Base-by-base conservation (phyloP, 106 monocot species). In the Ottelia alismoides region DNA sequence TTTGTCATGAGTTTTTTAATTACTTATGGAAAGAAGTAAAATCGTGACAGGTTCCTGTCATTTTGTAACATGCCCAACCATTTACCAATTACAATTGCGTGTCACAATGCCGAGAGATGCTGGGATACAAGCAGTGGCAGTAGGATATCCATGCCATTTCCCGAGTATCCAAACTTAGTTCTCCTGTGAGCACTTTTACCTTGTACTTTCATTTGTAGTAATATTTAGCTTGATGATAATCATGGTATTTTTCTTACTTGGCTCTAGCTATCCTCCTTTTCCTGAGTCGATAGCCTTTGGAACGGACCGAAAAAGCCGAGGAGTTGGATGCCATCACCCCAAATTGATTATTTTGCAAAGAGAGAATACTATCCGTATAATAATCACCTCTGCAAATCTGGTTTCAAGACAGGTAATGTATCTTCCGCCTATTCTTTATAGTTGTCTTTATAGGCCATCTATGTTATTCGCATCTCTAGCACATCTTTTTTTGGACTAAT, bases 321-420 rank as follows among this genome's bases (percentile, higher is more conserved):
- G 90, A 48, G 78, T 91, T 50, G 90, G 84, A 59, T 91, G 90
- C 71, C 90, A 91, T 64, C 90, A 91, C 57, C 85, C 90, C 23
- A 91, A 91, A 52, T 61, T 91, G 18, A 48, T 91, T 53, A 57
- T 91, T 22, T 73, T 91, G 74, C 90, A 81, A 56, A 85, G 85
- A 53, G 64, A 81, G 51, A 78, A 78, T 35, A 64, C 51, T 53
- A 67, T 81, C 27, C 80, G 89, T 60, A 71, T 89, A 47, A 46
- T 89, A 30, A 62, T 92, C 45, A 85, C 91, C 49, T 92, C 91
- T 21, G 91, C 91, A 59, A 92, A 92, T 72, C 55, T 92, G 47
- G 75, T 71, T 61, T 61, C 85, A 24, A 85, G 74, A n/a, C n/a
- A n/a, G n/a, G n/a, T n/a, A n/a, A n/a, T n/a, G n/a, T n/a, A n/a